phyloP scores from a whole-genome alignment of 345 rosid genomes.

The Linum lewisii region DNA sequence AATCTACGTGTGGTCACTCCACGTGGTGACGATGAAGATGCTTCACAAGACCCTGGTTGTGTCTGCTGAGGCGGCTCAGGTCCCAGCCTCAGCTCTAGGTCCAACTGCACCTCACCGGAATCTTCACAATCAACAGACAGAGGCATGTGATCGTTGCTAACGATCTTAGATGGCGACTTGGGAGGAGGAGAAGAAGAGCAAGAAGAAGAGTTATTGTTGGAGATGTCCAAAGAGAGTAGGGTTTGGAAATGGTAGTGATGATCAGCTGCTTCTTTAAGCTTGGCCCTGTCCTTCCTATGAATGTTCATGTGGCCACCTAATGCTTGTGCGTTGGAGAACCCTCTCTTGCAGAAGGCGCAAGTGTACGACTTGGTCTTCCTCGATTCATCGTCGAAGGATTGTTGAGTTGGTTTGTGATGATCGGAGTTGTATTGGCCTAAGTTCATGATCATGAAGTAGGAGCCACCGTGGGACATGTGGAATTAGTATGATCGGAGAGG shows the following conservation, averaged over 20 bases:
- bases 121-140: constrained; percentile 4
- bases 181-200: background rate
- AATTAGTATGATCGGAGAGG: background rate
- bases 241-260: constrained; percentile 12
- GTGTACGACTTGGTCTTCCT: constrained; percentile 20
- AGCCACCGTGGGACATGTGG: background rate
- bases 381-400: background rate
- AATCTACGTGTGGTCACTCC: background rate
- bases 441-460: background rate
- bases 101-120: constrained; percentile 1
- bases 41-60: background rate
- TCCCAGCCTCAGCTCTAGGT: constrained; percentile 2
- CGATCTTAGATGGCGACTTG: too few relatives aligned
- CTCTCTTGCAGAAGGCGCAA: constrained; percentile 24
- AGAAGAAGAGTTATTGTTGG: background rate
- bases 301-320: constrained; percentile 29
- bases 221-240: constrained; percentile 21
- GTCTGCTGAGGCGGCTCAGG: background rate
- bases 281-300: constrained; percentile 27
- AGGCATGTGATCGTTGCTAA: background rate
- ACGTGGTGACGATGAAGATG: background rate
- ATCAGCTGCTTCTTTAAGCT: constrained; percentile 13
- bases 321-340: constrained; percentile 23
- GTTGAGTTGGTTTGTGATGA: constrained; percentile 12
- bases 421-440: constrained; percentile 16